Conservation (phyloP, 1,284 basidiomycete species). For the Irpex sp. region DNA sequence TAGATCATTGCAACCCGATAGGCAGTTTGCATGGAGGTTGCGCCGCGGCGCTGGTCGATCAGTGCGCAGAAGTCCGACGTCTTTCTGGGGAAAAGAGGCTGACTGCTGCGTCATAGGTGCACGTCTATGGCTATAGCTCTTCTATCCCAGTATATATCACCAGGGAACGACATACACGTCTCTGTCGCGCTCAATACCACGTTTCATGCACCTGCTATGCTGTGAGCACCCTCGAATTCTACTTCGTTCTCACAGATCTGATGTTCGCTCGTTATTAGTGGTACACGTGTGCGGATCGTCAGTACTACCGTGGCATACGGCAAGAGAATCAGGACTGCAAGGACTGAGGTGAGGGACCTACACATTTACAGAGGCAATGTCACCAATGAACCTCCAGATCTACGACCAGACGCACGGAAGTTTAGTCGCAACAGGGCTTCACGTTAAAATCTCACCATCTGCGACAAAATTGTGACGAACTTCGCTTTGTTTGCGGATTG, state of each 20-base stretch:
- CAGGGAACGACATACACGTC: slow-evolving; percentile 3
- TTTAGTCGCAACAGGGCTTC: slow-evolving; percentile 32
- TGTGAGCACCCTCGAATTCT: slow-evolving; percentile 4
- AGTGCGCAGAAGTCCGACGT: neutral
- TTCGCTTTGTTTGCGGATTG: neutral
- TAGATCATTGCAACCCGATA: slow-evolving; percentile 48
- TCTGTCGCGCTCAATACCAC: slow-evolving; percentile 10
- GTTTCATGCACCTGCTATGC: slow-evolving; percentile 13
- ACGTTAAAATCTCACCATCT: slow-evolving; percentile 35
- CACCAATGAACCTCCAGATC: slow-evolving; percentile 22
- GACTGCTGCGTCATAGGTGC: slow-evolving; percentile 1
- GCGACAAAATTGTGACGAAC: slow-evolving; percentile 13
- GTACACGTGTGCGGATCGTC: slow-evolving; percentile 8
- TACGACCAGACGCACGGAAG: slow-evolving; percentile 33
- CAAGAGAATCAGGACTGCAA: slow-evolving; percentile 10
- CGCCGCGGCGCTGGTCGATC: slow-evolving; percentile 45
- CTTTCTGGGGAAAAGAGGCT: neutral
- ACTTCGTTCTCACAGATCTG: neutral
- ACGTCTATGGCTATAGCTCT: slow-evolving; percentile 4
- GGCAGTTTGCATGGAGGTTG: slow-evolving; percentile 55
- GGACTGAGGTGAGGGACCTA: slow-evolving; percentile 11
- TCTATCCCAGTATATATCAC: neutral
- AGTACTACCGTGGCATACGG: slow-evolving; percentile 14
- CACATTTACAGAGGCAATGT: too few relatives aligned
- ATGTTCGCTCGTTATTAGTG: slow-evolving; percentile 6